phyloP scores from a whole-genome alignment of 805 yeast species.

The Maudiozyma serrabonitensis region DNA sequence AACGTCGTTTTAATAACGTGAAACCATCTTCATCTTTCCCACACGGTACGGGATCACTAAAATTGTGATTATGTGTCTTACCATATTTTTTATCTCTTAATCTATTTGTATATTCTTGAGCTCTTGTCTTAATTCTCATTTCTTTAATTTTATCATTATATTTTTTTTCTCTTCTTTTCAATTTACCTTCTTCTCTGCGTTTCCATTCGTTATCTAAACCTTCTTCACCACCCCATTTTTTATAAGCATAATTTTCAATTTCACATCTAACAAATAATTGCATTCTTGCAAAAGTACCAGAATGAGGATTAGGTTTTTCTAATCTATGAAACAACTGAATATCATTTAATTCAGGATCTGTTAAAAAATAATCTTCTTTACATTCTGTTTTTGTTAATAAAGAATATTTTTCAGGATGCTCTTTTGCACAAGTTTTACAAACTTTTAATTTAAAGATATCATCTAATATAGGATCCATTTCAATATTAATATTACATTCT shows the following conservation, averaged over 20 bases:
- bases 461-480: constrained; percentile 63
- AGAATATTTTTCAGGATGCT: constrained; percentile 79
- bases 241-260: constrained; percentile 86
- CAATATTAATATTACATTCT: constrained; percentile 69
- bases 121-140: constrained; percentile 86
- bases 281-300: constrained; percentile 82
- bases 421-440: constrained; percentile 67
- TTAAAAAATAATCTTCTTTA: constrained; percentile 79
- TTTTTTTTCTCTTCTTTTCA: constrained; percentile 65
- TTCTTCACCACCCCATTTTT: constrained; percentile 90
- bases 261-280: constrained; percentile 83
- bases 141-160: constrained; percentile 71
- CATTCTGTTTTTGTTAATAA: constrained; percentile 92
- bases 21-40: constrained; percentile 35
- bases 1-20: constrained; percentile 45
- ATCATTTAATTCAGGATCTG: constrained; percentile 88
- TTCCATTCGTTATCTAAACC: constrained; percentile 90
- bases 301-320: constrained; percentile 92
- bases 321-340: constrained; percentile 55
- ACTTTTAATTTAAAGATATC: constrained; percentile 67
- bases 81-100: constrained; percentile 51
- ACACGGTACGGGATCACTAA: constrained; percentile 47
- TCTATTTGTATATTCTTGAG: constrained; percentile 75
- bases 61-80: constrained; percentile 62
- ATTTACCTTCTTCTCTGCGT: constrained; percentile 60